A percentile compares a stretch with the other conserved stretches of the same genome.
These are phyloP conservation scores for Notholithocarpus densiflorus DNA, from an alignment of 306 rosid species.

Conservation along the genomic window DNA sequence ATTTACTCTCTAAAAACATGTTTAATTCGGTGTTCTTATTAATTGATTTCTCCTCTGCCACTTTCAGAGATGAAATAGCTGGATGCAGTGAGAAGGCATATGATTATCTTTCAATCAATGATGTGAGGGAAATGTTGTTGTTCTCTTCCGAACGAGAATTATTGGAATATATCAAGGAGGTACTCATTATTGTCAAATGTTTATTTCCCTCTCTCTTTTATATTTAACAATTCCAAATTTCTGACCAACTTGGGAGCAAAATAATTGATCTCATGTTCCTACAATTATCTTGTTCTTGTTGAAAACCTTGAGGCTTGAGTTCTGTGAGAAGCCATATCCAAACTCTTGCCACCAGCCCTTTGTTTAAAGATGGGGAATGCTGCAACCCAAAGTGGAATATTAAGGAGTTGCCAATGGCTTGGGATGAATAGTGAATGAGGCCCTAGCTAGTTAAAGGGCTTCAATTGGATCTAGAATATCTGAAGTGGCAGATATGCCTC, in stretches of 20 bases:
- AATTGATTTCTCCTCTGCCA: slow-evolving; percentile 18
- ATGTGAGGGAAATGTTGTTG: slow-evolving; percentile 76
- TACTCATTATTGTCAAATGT: slow-evolving; percentile 24
- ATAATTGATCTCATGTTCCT: background rate
- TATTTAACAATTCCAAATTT: background rate
- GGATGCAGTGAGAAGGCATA: slow-evolving; percentile 98
- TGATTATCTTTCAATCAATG: slow-evolving; percentile 70
- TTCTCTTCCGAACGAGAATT: slow-evolving; percentile 71
- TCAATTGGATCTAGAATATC: background rate
- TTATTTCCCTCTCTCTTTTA: background rate
- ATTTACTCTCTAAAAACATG: background rate
- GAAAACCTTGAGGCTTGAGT: background rate
- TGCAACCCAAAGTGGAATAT: background rate
- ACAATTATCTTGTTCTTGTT: background rate
- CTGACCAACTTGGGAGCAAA: background rate
- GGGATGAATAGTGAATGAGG: background rate
- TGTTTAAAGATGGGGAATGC: background rate
- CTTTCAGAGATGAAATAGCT: slow-evolving; percentile 86
- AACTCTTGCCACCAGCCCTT: background rate
- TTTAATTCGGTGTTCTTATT: slow-evolving; percentile 17
- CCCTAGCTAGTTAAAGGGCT: background rate
- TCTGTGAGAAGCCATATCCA: background rate
- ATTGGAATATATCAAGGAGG: slow-evolving; percentile 65
- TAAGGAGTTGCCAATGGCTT: background rate
- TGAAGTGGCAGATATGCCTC: background rate